Conservation (phyloP, 495 filamentous ascomycete species). For the Acidomyces sp. region DNA sequence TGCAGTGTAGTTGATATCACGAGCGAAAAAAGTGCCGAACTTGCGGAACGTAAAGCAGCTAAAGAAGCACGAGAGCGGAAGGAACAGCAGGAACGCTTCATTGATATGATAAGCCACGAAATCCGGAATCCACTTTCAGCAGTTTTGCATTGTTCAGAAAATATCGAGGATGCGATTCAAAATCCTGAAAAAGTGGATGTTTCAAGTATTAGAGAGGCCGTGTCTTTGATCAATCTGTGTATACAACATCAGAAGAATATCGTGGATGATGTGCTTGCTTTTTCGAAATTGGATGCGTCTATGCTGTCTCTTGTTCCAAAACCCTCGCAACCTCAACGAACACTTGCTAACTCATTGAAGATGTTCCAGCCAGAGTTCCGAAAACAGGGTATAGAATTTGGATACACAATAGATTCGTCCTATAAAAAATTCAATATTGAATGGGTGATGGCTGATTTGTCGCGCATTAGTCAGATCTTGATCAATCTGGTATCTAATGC, state of each 20-base stretch:
- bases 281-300: constrained; percentile 29
- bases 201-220: constrained; percentile 21
- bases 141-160: constrained; percentile 28
- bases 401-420: constrained; percentile 23
- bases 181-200: constrained; percentile 10
- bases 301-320: constrained; percentile 26
- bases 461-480: constrained; percentile 27
- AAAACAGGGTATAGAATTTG: constrained; percentile 23
- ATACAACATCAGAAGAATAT: constrained; percentile 26
- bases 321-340: constrained; percentile 20
- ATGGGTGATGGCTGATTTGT: constrained; percentile 25
- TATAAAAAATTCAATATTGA: constrained; percentile 22
- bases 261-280: constrained; percentile 29
- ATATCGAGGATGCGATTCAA: constrained; percentile 21
- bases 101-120: constrained; percentile 22
- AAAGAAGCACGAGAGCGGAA: constrained; percentile 25
- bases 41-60: constrained; percentile 26
- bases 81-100: constrained; percentile 30
- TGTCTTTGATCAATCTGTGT: constrained; percentile 28
- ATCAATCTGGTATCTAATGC: constrained; percentile 30
- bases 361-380: constrained; percentile 29
- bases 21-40: constrained; percentile 25
- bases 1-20: constrained; percentile 28
- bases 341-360: constrained; percentile 22
- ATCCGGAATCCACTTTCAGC: constrained; percentile 30